Evolutionary conservation across 768 basidiomycete genomes (phyloP).

Genomic region (Termitomyces sp.): DNA sequence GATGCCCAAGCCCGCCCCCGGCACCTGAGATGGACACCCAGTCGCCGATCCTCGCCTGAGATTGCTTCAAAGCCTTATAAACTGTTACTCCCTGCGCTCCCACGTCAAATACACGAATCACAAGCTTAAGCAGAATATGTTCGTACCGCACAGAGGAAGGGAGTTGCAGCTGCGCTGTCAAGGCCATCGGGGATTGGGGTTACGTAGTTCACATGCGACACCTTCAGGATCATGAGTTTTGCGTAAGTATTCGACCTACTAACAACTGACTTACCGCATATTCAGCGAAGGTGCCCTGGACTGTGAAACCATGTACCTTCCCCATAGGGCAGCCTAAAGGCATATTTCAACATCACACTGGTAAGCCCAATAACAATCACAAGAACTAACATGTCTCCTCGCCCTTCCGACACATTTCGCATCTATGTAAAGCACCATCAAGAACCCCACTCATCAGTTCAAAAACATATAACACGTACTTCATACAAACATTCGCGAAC

Average conservation of each 20-base stretch:
- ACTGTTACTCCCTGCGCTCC: conserved; percentile 66
- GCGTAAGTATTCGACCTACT: not conserved
- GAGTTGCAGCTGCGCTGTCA: conserved; percentile 60
- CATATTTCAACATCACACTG: not conserved
- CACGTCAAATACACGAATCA: not conserved
- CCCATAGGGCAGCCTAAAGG: conserved; percentile 41
- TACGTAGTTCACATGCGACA: conserved; percentile 63
- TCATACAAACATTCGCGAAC: conserved; percentile 40
- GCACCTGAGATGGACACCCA: conserved; percentile 75
- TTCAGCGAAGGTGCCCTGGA: conserved; percentile 70
- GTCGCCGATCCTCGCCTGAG: conserved; percentile 56
- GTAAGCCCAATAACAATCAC: not conserved
- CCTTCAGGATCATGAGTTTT: conserved; percentile 21
- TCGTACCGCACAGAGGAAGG: conserved; percentile 69
- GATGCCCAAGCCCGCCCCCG: conserved; percentile 76
- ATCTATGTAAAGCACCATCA: conserved; percentile 28
- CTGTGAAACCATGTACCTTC: conserved; percentile 54
- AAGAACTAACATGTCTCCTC: conserved; percentile 39
- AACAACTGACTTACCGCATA: conserved; percentile 42
- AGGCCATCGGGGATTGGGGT: conserved; percentile 72
- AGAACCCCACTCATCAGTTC: too few species aligned
- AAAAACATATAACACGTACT: conserved; percentile 19
- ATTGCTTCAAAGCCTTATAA: conserved; percentile 74
- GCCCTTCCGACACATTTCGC: conserved; percentile 70
- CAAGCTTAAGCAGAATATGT: not conserved